Percentiles rank a stretch among this genome's conserved stretches.
Evolutionary conservation across 129 eudicot species (phyloP).

Genomic region (Calendula officinalis): DNA sequence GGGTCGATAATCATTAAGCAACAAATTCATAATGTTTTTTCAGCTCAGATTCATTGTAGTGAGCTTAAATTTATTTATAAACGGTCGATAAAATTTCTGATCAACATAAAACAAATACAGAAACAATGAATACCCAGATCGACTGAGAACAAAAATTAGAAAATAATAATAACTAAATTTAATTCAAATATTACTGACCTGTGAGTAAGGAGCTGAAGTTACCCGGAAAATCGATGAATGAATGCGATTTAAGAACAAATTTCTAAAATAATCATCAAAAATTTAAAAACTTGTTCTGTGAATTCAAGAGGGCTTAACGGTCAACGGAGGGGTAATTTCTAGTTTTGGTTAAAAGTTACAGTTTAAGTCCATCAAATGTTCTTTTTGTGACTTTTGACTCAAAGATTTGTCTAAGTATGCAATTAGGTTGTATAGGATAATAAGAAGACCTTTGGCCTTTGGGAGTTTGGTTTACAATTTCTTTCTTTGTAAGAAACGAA

Average conservation of each 20-base stretch:
- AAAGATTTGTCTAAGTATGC: background rate
- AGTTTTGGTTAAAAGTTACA: background rate
- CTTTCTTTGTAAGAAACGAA: no score
- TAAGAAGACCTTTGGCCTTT: no score
- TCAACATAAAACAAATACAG: background rate
- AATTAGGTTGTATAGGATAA: no score
- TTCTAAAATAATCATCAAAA: conserved; percentile 4
- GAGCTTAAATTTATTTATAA: background rate
- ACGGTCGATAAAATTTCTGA: background rate
- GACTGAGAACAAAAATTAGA: background rate
- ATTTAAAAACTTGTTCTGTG: background rate
- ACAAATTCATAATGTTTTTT: background rate
- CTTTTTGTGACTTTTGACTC: conserved; percentile 1
- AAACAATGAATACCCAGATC: background rate
- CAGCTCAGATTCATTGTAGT: background rate
- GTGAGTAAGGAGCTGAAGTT: conserved; percentile 15
- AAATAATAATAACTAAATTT: background rate
- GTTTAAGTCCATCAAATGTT: conserved; percentile 6
- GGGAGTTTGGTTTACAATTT: no score
- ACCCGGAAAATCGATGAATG: background rate
- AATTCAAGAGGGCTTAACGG: background rate
- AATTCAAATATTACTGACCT: background rate
- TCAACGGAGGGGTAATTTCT: background rate
- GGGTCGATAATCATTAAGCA: background rate
- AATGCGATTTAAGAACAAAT: background rate